Evolutionary conservation across 2,329 filamentous ascomycete genomes (phyloP).

Genomic region (Claviceps purpurea): DNA sequence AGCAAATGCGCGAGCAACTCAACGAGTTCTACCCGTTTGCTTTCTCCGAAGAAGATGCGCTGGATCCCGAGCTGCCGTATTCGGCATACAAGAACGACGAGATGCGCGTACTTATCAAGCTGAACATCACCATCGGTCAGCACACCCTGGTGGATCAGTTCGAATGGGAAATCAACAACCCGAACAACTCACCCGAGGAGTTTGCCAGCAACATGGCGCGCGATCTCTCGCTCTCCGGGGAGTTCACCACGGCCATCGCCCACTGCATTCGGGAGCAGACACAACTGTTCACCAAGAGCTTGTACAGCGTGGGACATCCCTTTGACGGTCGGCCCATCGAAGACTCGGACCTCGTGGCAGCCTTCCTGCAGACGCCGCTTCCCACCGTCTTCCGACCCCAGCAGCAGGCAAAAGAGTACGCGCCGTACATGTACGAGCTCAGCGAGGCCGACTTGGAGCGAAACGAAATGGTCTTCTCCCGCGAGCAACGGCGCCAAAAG

Average conservation of each 20-base stretch:
- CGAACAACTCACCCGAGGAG: slow-evolving; percentile 83
- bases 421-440: slow-evolving; percentile 86
- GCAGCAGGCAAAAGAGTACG: slow-evolving; percentile 86
- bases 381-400: slow-evolving; percentile 75
- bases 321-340: slow-evolving; percentile 92
- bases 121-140: slow-evolving; percentile 94
- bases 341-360: slow-evolving; percentile 73
- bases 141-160: slow-evolving; percentile 94
- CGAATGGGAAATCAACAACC: slow-evolving; percentile 98
- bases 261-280: slow-evolving; percentile 95
- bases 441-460: slow-evolving; percentile 81
- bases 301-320: slow-evolving; percentile 86
- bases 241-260: slow-evolving; percentile 94
- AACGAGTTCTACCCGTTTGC: slow-evolving; percentile 89
- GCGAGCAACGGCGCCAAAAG: slow-evolving; percentile 90
- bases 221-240: slow-evolving; percentile 81
- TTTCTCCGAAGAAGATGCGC: slow-evolving; percentile 75
- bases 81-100: slow-evolving; percentile 96
- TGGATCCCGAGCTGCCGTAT: slow-evolving; percentile 84
- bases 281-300: slow-evolving; percentile 83
- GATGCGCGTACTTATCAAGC: slow-evolving; percentile 89
- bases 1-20: slow-evolving; percentile 77
- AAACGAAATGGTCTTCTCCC: slow-evolving; percentile 82
- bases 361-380: slow-evolving; percentile 77
- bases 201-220: slow-evolving; percentile 82